A percentile compares a stretch with the other conserved stretches of the same genome.
phyloP scores from a whole-genome alignment of 1,139 yeast species.

The Geotrichum reessii region DNA sequence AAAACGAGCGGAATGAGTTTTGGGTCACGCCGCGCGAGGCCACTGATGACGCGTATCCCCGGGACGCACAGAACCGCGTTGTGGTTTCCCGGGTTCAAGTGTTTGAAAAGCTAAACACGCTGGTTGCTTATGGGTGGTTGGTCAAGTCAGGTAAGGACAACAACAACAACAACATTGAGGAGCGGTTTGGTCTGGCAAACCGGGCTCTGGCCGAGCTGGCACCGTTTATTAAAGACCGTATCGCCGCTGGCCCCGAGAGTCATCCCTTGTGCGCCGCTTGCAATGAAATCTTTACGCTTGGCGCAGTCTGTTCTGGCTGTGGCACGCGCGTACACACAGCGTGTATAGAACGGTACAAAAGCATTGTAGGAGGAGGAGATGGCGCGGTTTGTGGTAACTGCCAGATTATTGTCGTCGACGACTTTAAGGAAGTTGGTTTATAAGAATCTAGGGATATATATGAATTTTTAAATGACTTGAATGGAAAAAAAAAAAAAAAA shows the following conservation, averaged over 20 bases:
- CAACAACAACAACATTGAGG: neutral
- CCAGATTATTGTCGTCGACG: conserved; percentile 18
- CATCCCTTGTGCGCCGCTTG: conserved; percentile 50
- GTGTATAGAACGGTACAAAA: conserved; percentile 47
- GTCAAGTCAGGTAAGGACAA: conserved; percentile 11
- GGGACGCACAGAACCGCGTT: conserved; percentile 3
- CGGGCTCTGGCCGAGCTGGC: conserved; percentile 27
- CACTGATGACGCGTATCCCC: conserved; percentile 6
- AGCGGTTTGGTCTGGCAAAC: conserved; percentile 20
- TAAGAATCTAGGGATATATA: neutral
- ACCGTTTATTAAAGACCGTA: conserved; percentile 39
- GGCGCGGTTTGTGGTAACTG: neutral
- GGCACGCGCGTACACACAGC: conserved; percentile 35
- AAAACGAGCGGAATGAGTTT: neutral
- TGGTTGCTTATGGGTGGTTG: conserved; percentile 12
- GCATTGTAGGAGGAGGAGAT: conserved; percentile 3
- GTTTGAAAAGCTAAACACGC: conserved; percentile 7
- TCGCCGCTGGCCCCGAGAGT: conserved; percentile 40
- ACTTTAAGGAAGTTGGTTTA: conserved; percentile 8
- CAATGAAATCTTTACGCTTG: conserved; percentile 52
- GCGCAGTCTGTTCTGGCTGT: conserved; percentile 38
- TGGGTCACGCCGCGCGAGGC: conserved; percentile 5
- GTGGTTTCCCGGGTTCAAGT: conserved; percentile 1
- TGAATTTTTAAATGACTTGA: too few species aligned
- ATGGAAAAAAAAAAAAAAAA: too few species aligned